Base-by-base conservation (phyloP, 352 stramenopile species). In the Globisporangium spinosum region DNA sequence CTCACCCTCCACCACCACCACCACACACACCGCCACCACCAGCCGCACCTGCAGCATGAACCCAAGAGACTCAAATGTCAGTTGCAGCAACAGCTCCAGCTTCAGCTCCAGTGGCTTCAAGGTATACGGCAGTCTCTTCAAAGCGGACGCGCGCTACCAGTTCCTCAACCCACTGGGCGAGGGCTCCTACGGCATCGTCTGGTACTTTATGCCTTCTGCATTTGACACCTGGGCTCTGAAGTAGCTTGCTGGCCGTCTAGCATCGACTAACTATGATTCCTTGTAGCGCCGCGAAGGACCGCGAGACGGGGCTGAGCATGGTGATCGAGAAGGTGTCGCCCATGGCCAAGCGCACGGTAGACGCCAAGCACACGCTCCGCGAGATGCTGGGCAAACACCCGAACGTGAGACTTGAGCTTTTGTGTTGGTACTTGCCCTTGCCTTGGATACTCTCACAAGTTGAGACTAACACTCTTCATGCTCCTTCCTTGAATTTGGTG, bases 131-230 rank as follows among this genome's bases (percentile, higher is more conserved):
- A 89, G 80, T 27, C 62, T 91, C 12, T 96, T 97, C 71, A 88
- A 93, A 67, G 80, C 93, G 20, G 85, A 93, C 40, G 80, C 83
- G 40, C 79, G 86, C 22, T 98, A 98, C 62, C 77, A 91, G 62
- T 83, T 96, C 61, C 78, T 97, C 56, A 94, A 97, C 62, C 77
- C 87, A 7, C 70, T 98, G 1, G 93, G 93, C 8, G 96, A 97
- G 69, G 93, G 93, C 35, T 97, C 89, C 2, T 98, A 98, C 54
- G 93, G 93, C 38, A 79, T 98, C 35, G 93, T 98, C 22, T 95
- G 84, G 77, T 91, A 78, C 29, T 34, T 23, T 32, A 2, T 35
- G 0, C n/a, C 13, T 56, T 9, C 23, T 4, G 1, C 32, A 1
- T 7, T 68, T 13, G 5, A 59, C 56, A 9, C 51, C 51, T 35